Evolutionary conservation across 495 filamentous ascomycete genomes (phyloP).

Genomic region (Pseudoneurospora amorphoporcata): DNA sequence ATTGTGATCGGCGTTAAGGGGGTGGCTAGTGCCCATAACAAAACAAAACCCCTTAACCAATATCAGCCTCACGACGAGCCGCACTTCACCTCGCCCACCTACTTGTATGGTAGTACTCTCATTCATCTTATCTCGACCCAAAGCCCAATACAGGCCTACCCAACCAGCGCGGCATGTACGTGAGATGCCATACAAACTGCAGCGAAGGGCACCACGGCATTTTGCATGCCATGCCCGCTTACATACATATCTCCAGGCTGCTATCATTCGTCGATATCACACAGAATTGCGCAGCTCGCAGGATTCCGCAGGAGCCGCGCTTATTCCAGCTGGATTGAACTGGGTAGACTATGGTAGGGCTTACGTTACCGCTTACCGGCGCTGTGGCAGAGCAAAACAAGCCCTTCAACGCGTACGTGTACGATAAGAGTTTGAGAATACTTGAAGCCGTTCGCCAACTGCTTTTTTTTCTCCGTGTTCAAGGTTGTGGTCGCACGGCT

Average conservation of each 20-base stretch:
- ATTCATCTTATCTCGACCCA: neutral
- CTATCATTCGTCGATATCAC: too few relatives aligned
- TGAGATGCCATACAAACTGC: neutral
- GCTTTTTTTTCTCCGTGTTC: neutral
- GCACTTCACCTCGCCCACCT: neutral
- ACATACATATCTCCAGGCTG: too few relatives aligned
- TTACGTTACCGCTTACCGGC: neutral
- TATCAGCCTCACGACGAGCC: neutral
- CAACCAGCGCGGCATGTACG: neutral
- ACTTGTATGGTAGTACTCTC: too few relatives aligned
- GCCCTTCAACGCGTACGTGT: neutral
- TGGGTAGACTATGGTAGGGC: neutral
- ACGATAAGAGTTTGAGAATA: too few relatives aligned
- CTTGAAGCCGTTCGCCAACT: too few relatives aligned
- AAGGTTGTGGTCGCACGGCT: neutral
- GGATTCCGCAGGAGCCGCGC: neutral
- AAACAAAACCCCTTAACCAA: neutral
- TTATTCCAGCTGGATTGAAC: too few relatives aligned
- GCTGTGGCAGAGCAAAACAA: neutral
- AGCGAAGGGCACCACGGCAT: neutral
- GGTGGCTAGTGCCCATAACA: neutral
- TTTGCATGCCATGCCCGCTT: too few relatives aligned
- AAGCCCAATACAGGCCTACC: neutral
- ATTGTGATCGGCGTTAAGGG: neutral
- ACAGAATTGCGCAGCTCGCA: neutral